phyloP scores from a whole-genome alignment of 192 early-diverging fungal species.

The Entomortierella beljakovae region DNA sequence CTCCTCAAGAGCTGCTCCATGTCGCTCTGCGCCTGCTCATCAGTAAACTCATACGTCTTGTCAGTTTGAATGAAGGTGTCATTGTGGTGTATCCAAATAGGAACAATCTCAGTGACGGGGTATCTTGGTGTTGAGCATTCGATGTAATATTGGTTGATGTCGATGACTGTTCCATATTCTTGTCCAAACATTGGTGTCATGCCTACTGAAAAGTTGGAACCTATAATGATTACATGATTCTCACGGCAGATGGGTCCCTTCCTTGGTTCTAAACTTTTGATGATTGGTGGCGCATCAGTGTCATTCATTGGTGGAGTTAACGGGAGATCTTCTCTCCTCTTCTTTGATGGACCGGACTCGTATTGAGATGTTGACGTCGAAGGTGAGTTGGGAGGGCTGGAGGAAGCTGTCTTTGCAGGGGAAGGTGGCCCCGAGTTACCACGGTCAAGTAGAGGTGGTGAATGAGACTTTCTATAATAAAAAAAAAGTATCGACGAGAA shows the following conservation, averaged over 20 bases:
- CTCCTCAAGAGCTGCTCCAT: constrained; percentile 52
- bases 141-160: constrained; percentile 50
- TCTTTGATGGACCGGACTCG: constrained; percentile 37
- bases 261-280: constrained; percentile 47
- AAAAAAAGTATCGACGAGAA: neutral
- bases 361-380: constrained; percentile 23
- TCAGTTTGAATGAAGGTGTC: constrained; percentile 40
- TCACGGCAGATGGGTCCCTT: constrained; percentile 50
- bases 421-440: constrained; percentile 35
- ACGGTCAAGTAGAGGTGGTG: constrained; percentile 27
- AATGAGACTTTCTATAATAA: constrained; percentile 30
- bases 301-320: constrained; percentile 48
- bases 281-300: constrained; percentile 38
- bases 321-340: constrained; percentile 39
- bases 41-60: constrained; percentile 52
- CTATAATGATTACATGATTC: constrained; percentile 55
- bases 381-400: constrained; percentile 47
- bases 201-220: constrained; percentile 42
- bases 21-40: constrained; percentile 48
- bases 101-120: constrained; percentile 46
- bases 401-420: constrained; percentile 46
- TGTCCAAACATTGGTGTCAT: constrained; percentile 55
- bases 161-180: constrained; percentile 45
- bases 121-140: constrained; percentile 51
- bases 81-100: constrained; percentile 44